Percentiles rank a stretch among this genome's conserved stretches.
Conservation (phyloP, 2,329 filamentous ascomycete genomes). For the Cytospora paraplurivora region DNA sequence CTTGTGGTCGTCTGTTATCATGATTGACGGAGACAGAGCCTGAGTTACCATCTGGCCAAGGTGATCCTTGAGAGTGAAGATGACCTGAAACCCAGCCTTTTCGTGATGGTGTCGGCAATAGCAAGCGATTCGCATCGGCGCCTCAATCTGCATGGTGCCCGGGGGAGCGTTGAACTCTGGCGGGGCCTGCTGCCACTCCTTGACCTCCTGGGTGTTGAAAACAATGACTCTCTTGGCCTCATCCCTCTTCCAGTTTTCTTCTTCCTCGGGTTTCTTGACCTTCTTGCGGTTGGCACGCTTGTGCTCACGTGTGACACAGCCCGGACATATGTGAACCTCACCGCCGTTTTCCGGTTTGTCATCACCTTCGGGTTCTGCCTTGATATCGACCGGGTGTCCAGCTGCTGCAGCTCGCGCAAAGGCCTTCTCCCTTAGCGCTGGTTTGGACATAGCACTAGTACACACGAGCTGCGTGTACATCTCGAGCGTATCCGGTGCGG, state of each 20-base stretch:
- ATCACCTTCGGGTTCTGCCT: conserved; percentile 54
- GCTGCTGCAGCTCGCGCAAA: conserved; percentile 58
- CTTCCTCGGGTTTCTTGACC: conserved; percentile 88
- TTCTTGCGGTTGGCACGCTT: conserved; percentile 93
- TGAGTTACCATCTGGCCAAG: conserved; percentile 78
- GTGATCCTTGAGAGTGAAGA: conserved; percentile 90
- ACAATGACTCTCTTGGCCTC: conserved; percentile 83
- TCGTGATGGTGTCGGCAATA: conserved; percentile 96
- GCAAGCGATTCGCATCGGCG: conserved; percentile 94
- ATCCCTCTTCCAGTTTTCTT: conserved; percentile 81
- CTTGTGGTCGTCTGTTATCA: conserved; percentile 98
- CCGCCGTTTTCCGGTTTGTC: conserved; percentile 82
- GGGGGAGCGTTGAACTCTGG: conserved; percentile 49
- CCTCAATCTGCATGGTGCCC: conserved; percentile 74
- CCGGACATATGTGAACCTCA: conserved; percentile 87
- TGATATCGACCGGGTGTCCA: conserved; percentile 38
- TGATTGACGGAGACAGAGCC: conserved; percentile 82
- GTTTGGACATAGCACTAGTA: conserved; percentile 85
- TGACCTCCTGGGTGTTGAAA: conserved; percentile 86
- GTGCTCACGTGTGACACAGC: conserved; percentile 89
- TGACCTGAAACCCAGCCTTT: conserved; percentile 88
- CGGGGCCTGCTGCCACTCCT: conserved; percentile 72
- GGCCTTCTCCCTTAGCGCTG: conserved; percentile 66
- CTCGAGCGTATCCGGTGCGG: conserved; percentile 74
- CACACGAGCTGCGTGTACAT: conserved; percentile 83